Evolutionary conservation across 1,284 basidiomycete species (phyloP).

Genomic region (Anthracocystis panici-leucophaei): DNA sequence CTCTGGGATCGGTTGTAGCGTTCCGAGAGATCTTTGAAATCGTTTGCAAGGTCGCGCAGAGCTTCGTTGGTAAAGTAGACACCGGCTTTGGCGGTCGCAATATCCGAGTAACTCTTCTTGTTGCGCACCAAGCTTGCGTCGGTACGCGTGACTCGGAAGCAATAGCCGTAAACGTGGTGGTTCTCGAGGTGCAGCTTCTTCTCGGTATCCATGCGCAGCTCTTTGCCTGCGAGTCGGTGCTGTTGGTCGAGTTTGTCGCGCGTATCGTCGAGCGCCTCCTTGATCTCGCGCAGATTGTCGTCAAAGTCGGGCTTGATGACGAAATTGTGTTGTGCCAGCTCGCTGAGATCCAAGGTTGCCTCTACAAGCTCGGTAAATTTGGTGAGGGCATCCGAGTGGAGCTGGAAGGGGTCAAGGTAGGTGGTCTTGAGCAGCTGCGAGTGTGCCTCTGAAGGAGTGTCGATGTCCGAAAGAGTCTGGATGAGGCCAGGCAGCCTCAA

Average conservation of each 20-base stretch:
- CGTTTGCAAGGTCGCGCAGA: slow-evolving; percentile 80
- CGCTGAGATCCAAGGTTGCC: slow-evolving; percentile 89
- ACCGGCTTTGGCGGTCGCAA: slow-evolving; percentile 87
- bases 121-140: slow-evolving; percentile 82
- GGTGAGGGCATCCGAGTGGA: slow-evolving; percentile 42
- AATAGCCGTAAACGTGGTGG: slow-evolving; percentile 89
- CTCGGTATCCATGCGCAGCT: slow-evolving; percentile 86
- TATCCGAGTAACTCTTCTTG: slow-evolving; percentile 83
- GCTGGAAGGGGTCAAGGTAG: slow-evolving; percentile 55
- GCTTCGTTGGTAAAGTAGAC: slow-evolving; percentile 89
- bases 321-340: slow-evolving; percentile 85
- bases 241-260: slow-evolving; percentile 87
- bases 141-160: slow-evolving; percentile 83
- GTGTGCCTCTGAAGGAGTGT: slow-evolving; percentile 42
- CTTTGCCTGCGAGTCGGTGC: slow-evolving; percentile 79
- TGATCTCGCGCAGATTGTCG: slow-evolving; percentile 78
- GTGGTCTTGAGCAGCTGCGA: slow-evolving; percentile 43
- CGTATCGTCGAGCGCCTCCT: slow-evolving; percentile 77
- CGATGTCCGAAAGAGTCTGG: slow-evolving; percentile 73
- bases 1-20: slow-evolving; percentile 82
- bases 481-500: slow-evolving; percentile 81
- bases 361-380: slow-evolving; percentile 94
- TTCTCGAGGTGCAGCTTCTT: slow-evolving; percentile 98
- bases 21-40: slow-evolving; percentile 79
- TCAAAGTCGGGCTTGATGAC: slow-evolving; percentile 95